Evolutionary conservation across 2,329 filamentous ascomycete genomes (phyloP), one percentile per base, ranked within the genome.

Genomic region (Fonsecaea monophora): DNA sequence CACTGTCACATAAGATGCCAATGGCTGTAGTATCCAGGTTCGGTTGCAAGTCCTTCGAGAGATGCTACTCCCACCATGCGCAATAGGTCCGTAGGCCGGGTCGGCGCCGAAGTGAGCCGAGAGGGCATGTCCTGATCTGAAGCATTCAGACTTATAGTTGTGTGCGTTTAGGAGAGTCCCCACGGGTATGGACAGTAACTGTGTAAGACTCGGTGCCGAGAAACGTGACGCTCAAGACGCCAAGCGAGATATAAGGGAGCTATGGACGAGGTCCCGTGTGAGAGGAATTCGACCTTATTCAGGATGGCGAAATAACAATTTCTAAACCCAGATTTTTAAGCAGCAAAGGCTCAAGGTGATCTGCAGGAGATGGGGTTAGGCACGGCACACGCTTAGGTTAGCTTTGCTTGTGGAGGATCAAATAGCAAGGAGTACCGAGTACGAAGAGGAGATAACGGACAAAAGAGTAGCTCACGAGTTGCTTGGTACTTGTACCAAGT

Each of bases 261-360:
- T 32, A 32, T 32, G 30, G 30, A 32, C 30, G 30, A 32, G 30
- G 30, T 32, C 4, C 30, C 30, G 30, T 5, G 21, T 10, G 9
- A 12, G 12, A 30, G 45, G 45, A 50, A 13, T 25, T 50, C 45
- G 45, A 50, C 45, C 45, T 30, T 25, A 21, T 10, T 30, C 18
- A 30, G 25, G 21, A 50, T 50, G 45, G 45, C 18, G 45, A 50
- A 25, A 50, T 30, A 50, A 50, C 42, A 58, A 58, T 58, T 40
- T 54, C 59, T 40, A 25, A 32, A 12, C 25, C 30, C 13, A n/a
- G 32, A 45, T 34, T 50, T 34, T 58, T 37, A 64, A 18, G 32
- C 40, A 25, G 55, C 55, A 30, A 15, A 25, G 25, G 45, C 45
- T 50, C 45, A 50, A 50, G 18, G 25, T 50, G 45, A 50, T 50